Percentiles rank a stretch among this genome's conserved stretches.
Conservation (phyloP, 768 basidiomycete species). For the Suillus placidus region DNA sequence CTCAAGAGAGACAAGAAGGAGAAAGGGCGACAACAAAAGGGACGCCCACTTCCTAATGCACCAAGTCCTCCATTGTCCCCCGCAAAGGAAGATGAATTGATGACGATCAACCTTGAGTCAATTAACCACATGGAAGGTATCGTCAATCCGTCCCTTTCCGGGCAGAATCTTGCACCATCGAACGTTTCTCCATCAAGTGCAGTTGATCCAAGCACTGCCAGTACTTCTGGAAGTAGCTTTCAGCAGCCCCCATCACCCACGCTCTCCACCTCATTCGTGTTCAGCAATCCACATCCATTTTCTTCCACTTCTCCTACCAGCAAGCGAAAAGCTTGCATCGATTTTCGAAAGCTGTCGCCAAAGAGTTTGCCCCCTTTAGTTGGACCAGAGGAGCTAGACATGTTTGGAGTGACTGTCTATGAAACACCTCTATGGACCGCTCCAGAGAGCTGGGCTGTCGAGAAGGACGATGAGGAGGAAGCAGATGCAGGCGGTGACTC, state of each 20-base stretch:
- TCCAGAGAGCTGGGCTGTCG: constrained; percentile 79
- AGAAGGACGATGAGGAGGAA: constrained; percentile 45
- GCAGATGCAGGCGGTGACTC: constrained; percentile 42
- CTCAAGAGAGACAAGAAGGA: constrained; percentile 40
- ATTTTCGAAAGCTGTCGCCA: constrained; percentile 52
- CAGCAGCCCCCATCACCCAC: constrained; percentile 40
- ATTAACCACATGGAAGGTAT: constrained; percentile 79
- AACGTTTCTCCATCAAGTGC: constrained; percentile 20
- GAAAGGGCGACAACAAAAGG: constrained; percentile 25
- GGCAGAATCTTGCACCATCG: constrained; percentile 20
- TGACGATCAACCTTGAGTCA: constrained; percentile 31
- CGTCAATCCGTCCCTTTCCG: constrained; percentile 45
- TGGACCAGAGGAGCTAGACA: constrained; percentile 14
- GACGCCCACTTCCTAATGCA: constrained; percentile 26
- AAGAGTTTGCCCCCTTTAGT: constrained; percentile 40
- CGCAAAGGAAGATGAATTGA: constrained; percentile 26
- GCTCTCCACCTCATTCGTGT: constrained; percentile 33
- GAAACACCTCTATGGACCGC: constrained; percentile 56
- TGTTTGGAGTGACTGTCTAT: constrained; percentile 14
- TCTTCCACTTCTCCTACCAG: constrained; percentile 18
- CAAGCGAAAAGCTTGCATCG: constrained; percentile 29
- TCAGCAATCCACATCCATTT: constrained; percentile 40
- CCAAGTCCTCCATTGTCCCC: constrained; percentile 18
- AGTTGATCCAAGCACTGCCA: constrained; percentile 35
- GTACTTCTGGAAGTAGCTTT: constrained; percentile 43